Evolutionary conservation across 176 grass and related monocot genomes (phyloP).

Genomic region (Triticum urartu): DNA sequence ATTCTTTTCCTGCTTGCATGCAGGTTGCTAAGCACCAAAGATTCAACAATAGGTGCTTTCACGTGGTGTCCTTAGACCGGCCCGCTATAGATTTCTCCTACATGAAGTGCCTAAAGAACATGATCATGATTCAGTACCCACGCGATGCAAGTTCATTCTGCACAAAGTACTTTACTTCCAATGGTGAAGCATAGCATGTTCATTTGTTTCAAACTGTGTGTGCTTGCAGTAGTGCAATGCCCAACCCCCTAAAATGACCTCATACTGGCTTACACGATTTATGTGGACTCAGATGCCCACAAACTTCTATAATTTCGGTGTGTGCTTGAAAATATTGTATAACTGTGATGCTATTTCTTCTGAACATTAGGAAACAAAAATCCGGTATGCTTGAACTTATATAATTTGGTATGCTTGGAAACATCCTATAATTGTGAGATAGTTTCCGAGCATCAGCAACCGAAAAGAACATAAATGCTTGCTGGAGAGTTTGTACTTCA

Average conservation of each 20-base stretch:
- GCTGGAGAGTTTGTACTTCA: background rate
- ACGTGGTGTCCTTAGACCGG: constrained; percentile 28
- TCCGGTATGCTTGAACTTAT: background rate
- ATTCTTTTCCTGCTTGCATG: background rate
- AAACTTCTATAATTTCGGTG: constrained; percentile 17
- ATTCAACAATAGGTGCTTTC: constrained; percentile 42
- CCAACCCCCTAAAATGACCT: background rate
- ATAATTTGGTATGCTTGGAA: background rate
- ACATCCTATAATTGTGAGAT: constrained; percentile 8
- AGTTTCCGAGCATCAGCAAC: background rate
- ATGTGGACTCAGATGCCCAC: background rate
- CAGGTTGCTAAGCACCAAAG: constrained; percentile 29
- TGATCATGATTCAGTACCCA: constrained; percentile 35
- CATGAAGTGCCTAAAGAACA: constrained; percentile 54
- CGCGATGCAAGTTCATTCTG: constrained; percentile 22
- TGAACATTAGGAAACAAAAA: constrained; percentile 1
- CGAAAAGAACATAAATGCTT: background rate
- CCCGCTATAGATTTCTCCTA: constrained; percentile 44
- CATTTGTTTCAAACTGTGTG: background rate
- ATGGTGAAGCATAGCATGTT: constrained; percentile 10
- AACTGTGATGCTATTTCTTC: constrained; percentile 3
- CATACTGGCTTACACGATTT: background rate
- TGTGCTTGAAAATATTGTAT: background rate
- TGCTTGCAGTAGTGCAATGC: background rate
- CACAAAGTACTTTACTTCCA: constrained; percentile 36